Evolutionary conservation across 495 filamentous ascomycete genomes (phyloP).

Genomic region (Rhizodiscina lignyota): DNA sequence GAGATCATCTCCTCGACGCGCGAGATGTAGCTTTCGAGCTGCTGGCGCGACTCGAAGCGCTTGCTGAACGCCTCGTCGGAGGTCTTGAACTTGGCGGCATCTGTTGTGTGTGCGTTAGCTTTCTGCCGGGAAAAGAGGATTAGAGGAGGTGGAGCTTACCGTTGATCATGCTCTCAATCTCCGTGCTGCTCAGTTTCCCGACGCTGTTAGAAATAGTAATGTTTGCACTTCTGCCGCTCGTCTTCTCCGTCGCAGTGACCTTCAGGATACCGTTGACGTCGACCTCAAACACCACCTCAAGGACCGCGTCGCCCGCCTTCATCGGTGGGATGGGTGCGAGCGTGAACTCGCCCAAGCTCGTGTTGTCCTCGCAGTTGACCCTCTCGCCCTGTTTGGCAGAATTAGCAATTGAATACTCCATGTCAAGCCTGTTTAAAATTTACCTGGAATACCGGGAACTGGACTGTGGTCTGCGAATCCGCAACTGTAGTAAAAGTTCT

Average conservation of each 20-base stretch:
- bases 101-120: constrained; percentile 22
- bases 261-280: constrained; percentile 99
- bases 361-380: constrained; percentile 99
- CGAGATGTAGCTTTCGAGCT: constrained; percentile 97
- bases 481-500: constrained; percentile 93
- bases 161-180: constrained; percentile 96
- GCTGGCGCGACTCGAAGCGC: constrained; percentile 95
- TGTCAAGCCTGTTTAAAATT: too few relatives aligned
- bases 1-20: constrained; percentile 97
- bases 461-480: constrained; percentile 65
- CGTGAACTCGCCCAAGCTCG: constrained; percentile 95
- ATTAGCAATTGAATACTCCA: too few relatives aligned
- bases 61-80: constrained; percentile 98
- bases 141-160: constrained; percentile 32
- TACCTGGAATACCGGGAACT: constrained; percentile 97
- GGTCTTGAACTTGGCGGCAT: constrained; percentile 97
- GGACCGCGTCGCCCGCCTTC: constrained; percentile 93
- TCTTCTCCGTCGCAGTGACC: constrained; percentile 98
- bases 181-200: constrained; percentile 84
- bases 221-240: constrained; percentile 92
- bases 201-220: constrained; percentile 99
- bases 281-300: constrained; percentile 98
- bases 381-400: too few relatives aligned
- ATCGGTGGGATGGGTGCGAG: constrained; percentile 91
- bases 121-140: constrained; percentile 3